phyloP scores from a whole-genome alignment of 108 stramenopile genomes.

The Hondaea fermentalgiana region DNA sequence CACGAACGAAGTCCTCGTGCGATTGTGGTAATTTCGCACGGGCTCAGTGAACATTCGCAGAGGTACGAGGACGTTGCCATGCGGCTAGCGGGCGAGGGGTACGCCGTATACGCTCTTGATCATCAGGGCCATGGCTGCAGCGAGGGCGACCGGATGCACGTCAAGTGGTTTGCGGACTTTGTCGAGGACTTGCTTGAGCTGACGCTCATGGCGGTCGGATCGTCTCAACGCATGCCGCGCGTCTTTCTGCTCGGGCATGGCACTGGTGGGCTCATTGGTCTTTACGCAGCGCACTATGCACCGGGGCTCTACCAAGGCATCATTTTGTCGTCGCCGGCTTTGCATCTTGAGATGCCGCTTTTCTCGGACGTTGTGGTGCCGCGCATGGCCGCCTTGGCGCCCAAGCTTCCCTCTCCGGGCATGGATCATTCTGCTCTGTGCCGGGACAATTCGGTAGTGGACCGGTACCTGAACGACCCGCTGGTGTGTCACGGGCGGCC shows the following conservation, averaged over 20 bases:
- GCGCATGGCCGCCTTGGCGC: background rate
- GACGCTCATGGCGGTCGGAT: background rate
- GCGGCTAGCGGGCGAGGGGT: background rate
- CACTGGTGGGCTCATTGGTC: background rate
- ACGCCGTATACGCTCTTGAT: background rate
- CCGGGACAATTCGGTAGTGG: background rate
- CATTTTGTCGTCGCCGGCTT: background rate
- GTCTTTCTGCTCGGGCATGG: background rate
- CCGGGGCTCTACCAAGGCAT: background rate
- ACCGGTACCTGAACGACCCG: constrained; percentile 12
- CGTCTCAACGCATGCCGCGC: background rate
- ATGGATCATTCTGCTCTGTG: background rate
- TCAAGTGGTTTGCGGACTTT: background rate
- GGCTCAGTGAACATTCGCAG: background rate
- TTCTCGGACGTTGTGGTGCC: background rate
- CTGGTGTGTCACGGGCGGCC: background rate
- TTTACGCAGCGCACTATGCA: background rate
- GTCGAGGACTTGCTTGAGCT: background rate
- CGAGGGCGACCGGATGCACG: constrained; percentile 4
- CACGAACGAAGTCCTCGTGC: background rate
- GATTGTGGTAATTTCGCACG: background rate
- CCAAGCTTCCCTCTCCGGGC: background rate
- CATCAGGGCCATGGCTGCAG: constrained; percentile 8
- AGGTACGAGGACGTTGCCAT: background rate
- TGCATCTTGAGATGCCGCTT: background rate